These are phyloP conservation scores for Rhynchosporium agropyri DNA, from an alignment of 2,329 filamentous ascomycete genomes.

Conservation along the genomic window DNA sequence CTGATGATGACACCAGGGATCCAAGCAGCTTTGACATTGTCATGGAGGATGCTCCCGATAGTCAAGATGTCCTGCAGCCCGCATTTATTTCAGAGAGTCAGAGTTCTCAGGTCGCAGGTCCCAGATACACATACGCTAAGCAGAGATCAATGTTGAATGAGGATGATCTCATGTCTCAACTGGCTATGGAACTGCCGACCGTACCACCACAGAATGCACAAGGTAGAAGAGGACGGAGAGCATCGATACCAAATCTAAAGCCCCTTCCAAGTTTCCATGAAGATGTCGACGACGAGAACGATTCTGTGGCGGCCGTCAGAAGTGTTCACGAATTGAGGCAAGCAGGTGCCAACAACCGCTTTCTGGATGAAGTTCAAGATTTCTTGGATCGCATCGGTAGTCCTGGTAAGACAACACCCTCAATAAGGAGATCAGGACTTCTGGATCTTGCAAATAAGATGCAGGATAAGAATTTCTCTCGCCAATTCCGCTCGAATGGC, in stretches of 20 bases:
- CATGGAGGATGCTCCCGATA: conserved; percentile 3
- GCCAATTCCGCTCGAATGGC: conserved; percentile 73
- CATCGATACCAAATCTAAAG: conserved; percentile 36
- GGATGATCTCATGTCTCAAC: conserved; percentile 39
- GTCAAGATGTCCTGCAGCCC: conserved; percentile 15
- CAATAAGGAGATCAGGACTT: conserved; percentile 59
- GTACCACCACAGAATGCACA: conserved; percentile 26
- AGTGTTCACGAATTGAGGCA: conserved; percentile 68
- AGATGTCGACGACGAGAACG: conserved; percentile 38
- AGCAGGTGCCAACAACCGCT: conserved; percentile 67
- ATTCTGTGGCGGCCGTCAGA: conserved; percentile 51
- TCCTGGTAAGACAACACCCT: conserved; percentile 51
- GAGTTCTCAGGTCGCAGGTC: conserved; percentile 36
- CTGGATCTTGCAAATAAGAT: conserved; percentile 63
- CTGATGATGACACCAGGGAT: conserved; percentile 15
- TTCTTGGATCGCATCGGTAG: conserved; percentile 61
- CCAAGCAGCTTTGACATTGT: not conserved
- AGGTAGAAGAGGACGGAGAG: conserved; percentile 33
- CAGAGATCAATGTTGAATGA: conserved; percentile 43
- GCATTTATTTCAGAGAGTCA: conserved; percentile 33
- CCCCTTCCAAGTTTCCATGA: conserved; percentile 39
- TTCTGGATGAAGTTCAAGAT: conserved; percentile 67
- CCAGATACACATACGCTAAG: conserved; percentile 42
- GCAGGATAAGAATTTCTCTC: conserved; percentile 63
- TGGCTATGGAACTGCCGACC: conserved; percentile 39